Evolutionary conservation across 208 protist genomes (phyloP).

Genomic region (Balamuthia mandrillaris): DNA sequence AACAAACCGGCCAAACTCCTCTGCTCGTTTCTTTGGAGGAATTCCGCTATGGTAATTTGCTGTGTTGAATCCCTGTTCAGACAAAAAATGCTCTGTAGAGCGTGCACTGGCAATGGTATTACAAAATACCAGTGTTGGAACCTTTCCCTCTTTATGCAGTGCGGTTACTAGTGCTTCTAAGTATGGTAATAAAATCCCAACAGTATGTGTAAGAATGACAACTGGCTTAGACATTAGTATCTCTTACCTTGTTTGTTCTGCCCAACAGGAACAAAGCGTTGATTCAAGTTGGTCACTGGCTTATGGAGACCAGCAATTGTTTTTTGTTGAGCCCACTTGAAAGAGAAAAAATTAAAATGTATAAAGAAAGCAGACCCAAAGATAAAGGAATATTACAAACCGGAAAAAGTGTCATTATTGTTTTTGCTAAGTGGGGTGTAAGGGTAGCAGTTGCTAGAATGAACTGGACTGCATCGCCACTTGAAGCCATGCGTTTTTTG

Average conservation of each 20-base stretch:
- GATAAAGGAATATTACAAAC: background rate
- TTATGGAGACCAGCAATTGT: background rate
- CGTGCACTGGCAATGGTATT: background rate
- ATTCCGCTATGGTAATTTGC: background rate
- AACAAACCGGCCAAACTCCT: constrained; percentile 2
- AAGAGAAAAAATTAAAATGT: no score
- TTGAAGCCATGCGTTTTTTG: background rate
- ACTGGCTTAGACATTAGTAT: background rate
- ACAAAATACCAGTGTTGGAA: background rate
- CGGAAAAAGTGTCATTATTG: background rate
- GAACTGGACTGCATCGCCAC: background rate
- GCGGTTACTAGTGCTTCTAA: background rate
- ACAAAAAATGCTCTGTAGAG: constrained; percentile 30
- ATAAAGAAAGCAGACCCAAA: no score
- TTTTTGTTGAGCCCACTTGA: background rate
- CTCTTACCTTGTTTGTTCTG: constrained; percentile 30
- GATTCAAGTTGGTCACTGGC: background rate
- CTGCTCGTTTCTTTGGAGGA: background rate
- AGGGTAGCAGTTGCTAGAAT: constrained; percentile 22
- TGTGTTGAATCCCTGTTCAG: constrained; percentile 18
- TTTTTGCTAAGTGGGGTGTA: background rate
- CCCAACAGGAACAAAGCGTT: background rate
- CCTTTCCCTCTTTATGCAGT: background rate
- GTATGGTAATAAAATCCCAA: background rate
- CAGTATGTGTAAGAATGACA: background rate